phyloP scores from a whole-genome alignment of 345 rosid genomes.

The Gossypium sturtianum region DNA sequence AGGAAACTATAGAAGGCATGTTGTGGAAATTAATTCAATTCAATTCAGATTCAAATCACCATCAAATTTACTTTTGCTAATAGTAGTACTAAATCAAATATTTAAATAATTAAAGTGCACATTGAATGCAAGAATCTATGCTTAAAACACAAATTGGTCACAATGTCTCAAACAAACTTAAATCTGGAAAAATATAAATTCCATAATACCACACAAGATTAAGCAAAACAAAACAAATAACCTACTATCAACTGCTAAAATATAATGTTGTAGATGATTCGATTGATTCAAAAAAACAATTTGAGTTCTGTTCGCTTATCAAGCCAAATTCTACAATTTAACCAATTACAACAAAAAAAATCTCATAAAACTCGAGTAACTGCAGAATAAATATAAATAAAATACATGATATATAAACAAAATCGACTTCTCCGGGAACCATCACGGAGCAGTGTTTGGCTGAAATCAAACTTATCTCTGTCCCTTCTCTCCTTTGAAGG shows the following conservation, averaged over 20 bases:
- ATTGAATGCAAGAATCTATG: no score
- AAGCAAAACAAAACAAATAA: no score
- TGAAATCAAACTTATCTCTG: background rate
- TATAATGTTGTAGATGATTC: background rate
- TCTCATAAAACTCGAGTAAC: background rate
- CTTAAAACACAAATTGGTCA: no score
- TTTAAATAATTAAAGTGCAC: no score
- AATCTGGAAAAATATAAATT: no score
- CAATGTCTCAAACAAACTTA: no score
- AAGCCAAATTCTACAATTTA: background rate
- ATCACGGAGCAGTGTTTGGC: background rate
- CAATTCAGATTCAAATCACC: no score
- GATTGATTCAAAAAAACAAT: background rate
- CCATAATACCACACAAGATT: no score
- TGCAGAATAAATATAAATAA: background rate
- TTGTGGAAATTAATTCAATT: no score
- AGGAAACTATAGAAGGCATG: no score
- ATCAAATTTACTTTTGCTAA: no score
- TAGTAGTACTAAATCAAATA: no score
- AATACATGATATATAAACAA: background rate
- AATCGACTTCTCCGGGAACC: background rate
- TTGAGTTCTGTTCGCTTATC: background rate
- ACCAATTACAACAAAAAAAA: background rate
- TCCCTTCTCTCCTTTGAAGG: background rate
- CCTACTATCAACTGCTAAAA: background rate